These are phyloP conservation scores for Alternaria hordeiaustralica DNA, from an alignment of 2,329 filamentous ascomycete genomes.

Conservation along the genomic window DNA sequence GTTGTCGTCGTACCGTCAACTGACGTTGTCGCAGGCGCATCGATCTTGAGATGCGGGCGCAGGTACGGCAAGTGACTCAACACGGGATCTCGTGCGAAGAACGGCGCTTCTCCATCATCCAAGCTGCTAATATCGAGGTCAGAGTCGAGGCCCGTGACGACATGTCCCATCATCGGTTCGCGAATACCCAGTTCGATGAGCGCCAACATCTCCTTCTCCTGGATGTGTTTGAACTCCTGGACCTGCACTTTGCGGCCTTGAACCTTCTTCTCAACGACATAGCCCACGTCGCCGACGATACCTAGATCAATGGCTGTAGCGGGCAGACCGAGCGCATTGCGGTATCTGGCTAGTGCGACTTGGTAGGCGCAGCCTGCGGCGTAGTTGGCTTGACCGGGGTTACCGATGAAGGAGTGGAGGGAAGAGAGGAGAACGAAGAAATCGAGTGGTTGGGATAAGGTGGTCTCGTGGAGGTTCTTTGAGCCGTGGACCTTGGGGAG, in stretches of 20 bases:
- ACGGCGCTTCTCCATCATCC: not conserved
- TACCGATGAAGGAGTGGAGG: constrained; percentile 24
- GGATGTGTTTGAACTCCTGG: constrained; percentile 14
- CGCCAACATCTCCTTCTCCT: constrained; percentile 14
- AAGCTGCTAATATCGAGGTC: not conserved
- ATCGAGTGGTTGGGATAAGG: constrained; percentile 10
- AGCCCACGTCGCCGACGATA: constrained; percentile 19
- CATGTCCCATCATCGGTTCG: constrained; percentile 6
- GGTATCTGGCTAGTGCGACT: constrained; percentile 26
- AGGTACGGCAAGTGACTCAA: constrained; percentile 13
- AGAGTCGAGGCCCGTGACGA: constrained; percentile 14
- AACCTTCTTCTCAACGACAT: constrained; percentile 19
- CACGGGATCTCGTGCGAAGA: constrained; percentile 13
- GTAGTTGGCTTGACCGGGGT: constrained; percentile 34
- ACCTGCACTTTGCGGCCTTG: constrained; percentile 9
- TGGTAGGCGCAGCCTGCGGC: constrained; percentile 29
- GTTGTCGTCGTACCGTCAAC: not conserved
- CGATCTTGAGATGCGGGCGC: constrained; percentile 11
- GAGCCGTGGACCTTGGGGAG: constrained; percentile 45
- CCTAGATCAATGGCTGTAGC: constrained; percentile 24
- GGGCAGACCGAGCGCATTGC: not conserved
- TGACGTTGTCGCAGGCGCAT: not conserved
- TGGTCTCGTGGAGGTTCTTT: constrained; percentile 31
- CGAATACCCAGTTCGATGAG: constrained; percentile 14
- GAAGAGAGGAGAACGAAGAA: constrained; percentile 36